Base-by-base conservation (phyloP, 140 eudicot species). In the Senecio squalidus region DNA sequence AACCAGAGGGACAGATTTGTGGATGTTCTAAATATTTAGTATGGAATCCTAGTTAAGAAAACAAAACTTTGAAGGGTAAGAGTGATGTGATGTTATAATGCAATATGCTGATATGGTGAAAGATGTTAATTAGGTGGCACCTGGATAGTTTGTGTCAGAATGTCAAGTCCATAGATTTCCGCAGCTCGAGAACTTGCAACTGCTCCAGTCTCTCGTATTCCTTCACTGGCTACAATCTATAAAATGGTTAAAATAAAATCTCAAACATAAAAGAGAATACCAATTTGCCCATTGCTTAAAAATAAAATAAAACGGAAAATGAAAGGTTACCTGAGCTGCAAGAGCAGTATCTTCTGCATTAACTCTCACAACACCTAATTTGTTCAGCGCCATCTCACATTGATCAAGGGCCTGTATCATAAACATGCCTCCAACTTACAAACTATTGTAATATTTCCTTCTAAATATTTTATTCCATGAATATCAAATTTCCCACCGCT, bases 161-260 rank as follows among this genome's bases (percentile, higher is more conserved):
- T 70, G 67, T 79, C 79, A 66, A 93, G 99, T 34, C 99, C 99
- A 34, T 93, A 93, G 4, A 93, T 78, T 58, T 76, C 82, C 62
- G 99, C 96, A 50, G 99, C 99, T 51, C 96, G 80, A 69, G 95
- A 74, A 78, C 96, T 93, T 65, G 99, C 96, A 72, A 93, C 72
- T 23, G 96, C 96, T 50, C 99, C 99, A 0, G 84, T 75, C 53
- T 88, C 96, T 74, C 87, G 83, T 51, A 68, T 45, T 29, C 95
- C 83, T 50, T 80, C 77, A 23, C 86, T 66, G 36, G 96, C 96
- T 77, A 93, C 87, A 68, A 84, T 74, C 99, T 93, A 84, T 41
- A 15, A 18, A 24, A 57, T 17, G 15, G 1, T n/a, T 7, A 26
- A 51, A 26, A 13, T 15, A 4, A 13, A 39, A 4, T 46, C 22